These are phyloP conservation scores for Solanum stenotomum DNA, from an alignment of 257 asterid genomes.

Conservation along the genomic window DNA sequence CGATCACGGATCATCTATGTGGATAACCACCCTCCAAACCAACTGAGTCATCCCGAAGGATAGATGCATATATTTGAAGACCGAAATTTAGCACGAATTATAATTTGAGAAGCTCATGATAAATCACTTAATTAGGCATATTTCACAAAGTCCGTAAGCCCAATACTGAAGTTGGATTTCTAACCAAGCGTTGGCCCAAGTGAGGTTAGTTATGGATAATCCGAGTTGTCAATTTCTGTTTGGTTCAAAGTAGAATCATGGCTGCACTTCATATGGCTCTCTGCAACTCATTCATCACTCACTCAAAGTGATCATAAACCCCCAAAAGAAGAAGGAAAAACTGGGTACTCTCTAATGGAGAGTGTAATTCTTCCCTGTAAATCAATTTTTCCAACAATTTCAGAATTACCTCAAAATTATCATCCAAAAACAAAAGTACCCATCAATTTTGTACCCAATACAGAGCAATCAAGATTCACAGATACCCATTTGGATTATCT, in stretches of 20 bases:
- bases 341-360: constrained; percentile 34
- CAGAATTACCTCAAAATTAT: constrained; percentile 9
- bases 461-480: neutral
- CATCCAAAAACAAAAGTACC: constrained; percentile 4
- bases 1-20: accelerated
- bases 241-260: neutral
- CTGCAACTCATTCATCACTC: neutral
- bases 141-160: neutral
- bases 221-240: neutral
- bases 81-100: no score
- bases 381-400: constrained; percentile 21
- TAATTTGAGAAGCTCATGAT: no score
- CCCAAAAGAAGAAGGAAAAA: neutral
- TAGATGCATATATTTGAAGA: no score
- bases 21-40: no score
- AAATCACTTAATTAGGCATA: neutral
- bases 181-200: neutral
- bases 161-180: neutral
- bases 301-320: neutral
- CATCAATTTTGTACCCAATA: constrained; percentile 7
- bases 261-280: neutral
- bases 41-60: no score
- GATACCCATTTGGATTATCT: constrained; percentile 56
- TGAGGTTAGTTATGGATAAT: neutral
- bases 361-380: constrained; percentile 46